Percentiles rank a stretch among this genome's conserved stretches.
Evolutionary conservation across 768 basidiomycete species (phyloP).

Genomic region (Boletus rubescentipes): DNA sequence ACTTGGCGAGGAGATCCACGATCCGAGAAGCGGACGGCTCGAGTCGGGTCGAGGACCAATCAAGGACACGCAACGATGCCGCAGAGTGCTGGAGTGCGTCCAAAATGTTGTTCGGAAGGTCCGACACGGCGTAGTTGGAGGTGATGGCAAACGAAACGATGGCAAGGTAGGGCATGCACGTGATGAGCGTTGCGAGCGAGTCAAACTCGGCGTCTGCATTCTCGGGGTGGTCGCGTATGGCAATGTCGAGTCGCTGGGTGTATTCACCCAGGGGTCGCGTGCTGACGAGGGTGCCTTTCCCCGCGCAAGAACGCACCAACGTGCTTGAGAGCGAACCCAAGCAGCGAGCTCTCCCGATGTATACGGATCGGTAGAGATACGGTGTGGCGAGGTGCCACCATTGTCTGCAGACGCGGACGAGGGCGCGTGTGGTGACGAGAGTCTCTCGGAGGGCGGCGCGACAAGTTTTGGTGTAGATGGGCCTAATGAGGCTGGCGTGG

Average conservation of each 20-base stretch:
- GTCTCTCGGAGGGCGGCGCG: constrained; percentile 11
- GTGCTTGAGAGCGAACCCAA: constrained; percentile 19
- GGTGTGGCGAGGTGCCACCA: constrained; percentile 29
- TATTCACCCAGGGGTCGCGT: constrained; percentile 20
- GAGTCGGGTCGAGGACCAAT: constrained; percentile 9
- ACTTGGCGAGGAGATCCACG: constrained; percentile 6
- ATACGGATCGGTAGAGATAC: constrained; percentile 26
- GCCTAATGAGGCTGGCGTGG: constrained; percentile 11
- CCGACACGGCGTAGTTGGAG: neutral
- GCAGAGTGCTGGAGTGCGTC: constrained; percentile 17
- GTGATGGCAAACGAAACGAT: constrained; percentile 20
- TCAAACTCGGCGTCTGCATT: constrained; percentile 1
- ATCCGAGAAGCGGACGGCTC: neutral
- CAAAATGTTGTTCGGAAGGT: constrained; percentile 8
- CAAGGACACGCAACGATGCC: constrained; percentile 20
- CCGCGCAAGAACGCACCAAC: constrained; percentile 9
- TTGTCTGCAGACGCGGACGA: constrained; percentile 30
- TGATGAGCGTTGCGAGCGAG: constrained; percentile 11
- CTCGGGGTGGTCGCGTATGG: constrained; percentile 15
- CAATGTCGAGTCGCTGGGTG: constrained; percentile 27
- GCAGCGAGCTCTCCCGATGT: constrained; percentile 17
- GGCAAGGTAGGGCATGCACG: constrained; percentile 17
- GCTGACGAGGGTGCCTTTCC: constrained; percentile 10
- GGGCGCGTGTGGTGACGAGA: constrained; percentile 25
- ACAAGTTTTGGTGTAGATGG: constrained; percentile 1